Base-by-base conservation (phyloP, 2,329 filamentous ascomycete species). In the Calycina herbarum region DNA sequence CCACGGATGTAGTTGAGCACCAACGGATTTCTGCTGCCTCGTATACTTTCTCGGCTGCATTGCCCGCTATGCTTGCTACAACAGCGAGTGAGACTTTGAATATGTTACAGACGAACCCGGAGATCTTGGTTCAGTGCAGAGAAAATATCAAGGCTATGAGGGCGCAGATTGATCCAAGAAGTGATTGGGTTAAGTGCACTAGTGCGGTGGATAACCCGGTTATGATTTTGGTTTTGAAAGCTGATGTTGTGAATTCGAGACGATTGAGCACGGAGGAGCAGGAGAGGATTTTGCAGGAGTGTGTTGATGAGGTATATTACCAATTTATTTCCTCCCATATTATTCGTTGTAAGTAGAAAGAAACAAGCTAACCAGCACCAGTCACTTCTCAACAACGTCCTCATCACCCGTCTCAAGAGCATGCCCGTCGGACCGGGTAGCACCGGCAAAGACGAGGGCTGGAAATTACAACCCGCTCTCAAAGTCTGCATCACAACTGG, bases 21-120 rank as follows among this genome's bases (percentile, higher is more conserved):
- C 95, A 99, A 80, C 93, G 95, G 71, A 94, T 99, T 74, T 93
- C 92, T 8, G 92, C 94, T 4, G 88, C 92, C 1, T 90, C 94
- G 0, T 99, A 98, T 78, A 98, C 95, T 3, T 99, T 93, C 81
- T 98, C 94, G 33, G 95, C 95, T 2, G 95, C 95, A 6, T 83
- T 99, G 40, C 95, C 95, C 3, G 95, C 95, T 24, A 90, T 99
- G 82, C 83, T 97, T 62, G 93, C 95, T 20, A 96, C 96, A n/a
- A 97, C 94, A 0, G 93, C 94, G 0, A 96, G 92, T 76, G 95
- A 97, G 79, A 94, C 93, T 1, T 85, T 98, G 65, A 88, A 89
- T 64, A 81, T 98, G 71, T 83, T 99, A 61, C 93, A 97, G 78
- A 90, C 90, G 54, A 93, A 90, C 75, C 94, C 94, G 0, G 92